Base-by-base conservation (phyloP, 2,329 filamentous ascomycete genomes). In the Trichoderma aggressivum region DNA sequence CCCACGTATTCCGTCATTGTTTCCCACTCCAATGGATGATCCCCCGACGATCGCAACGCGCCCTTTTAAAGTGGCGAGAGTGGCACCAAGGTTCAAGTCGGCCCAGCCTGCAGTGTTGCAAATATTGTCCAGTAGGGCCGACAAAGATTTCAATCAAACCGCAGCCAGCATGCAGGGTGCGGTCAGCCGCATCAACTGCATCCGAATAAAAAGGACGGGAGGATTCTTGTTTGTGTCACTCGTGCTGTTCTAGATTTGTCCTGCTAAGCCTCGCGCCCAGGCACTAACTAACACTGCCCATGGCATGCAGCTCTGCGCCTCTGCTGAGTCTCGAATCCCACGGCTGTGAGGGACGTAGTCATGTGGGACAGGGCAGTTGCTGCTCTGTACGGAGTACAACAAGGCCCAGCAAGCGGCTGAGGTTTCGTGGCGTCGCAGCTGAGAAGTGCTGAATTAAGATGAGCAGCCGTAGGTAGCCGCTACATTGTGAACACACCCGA, bases 1-100 rank as follows among this genome's bases (percentile, higher is more conserved):
- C 36, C 65, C 65, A 68, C 65, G 36, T 16, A 60, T 59, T 60
- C 28, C 65, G 55, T 68, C 53, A 68, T 68, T 50, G 30, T 7
- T 34, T 34, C 28, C n/a, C 30, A 8, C 50, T 65, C 26, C 14
- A 50, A 50, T 6, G 26, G 61, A 64, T 64, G 61, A 64, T 64
- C 61, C 61, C 43, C 39, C 36, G 56, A 34, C 55, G 65, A 60
- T 60, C 65, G 0, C 53, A 24, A 12, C 34, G 50, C n/a, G 43
- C 43, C 28, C n/a, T 67, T 6, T 39, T 21, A 5, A 24, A 16
- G 53, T 21, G 64, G 34, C 64, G 34, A 59, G 14, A 58, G 53
- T 30, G 24, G 34, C 64, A 43, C 50, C 50, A 43, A 30, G 18
- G 24, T 66, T 66, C 30, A 30, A 59, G 39, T 43, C 39, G 39